phyloP scores from a whole-genome alignment of 805 yeast genomes.

The Candida ipomoeae region DNA sequence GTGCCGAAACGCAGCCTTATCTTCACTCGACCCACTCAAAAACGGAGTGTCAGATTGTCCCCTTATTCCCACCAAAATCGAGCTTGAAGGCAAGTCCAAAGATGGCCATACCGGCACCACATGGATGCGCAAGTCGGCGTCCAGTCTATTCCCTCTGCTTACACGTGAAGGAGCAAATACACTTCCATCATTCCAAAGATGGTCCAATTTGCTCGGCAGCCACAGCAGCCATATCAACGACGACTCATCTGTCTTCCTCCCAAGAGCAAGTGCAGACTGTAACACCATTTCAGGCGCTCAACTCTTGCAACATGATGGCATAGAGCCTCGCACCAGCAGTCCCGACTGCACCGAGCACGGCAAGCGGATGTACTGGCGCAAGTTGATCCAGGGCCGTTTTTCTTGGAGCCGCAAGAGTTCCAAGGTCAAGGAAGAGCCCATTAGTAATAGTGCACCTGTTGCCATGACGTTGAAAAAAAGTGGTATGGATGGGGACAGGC shows the following conservation, averaged over 20 bases:
- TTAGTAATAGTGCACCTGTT: constrained; percentile 1
- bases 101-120: background rate
- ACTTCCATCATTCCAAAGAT: background rate
- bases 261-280: background rate
- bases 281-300: background rate
- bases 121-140: constrained; percentile 2
- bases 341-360: background rate
- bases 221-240: background rate
- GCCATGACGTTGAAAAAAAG: background rate
- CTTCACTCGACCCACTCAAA: background rate
- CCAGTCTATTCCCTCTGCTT: constrained; percentile 12
- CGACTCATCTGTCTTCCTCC: background rate
- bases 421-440: background rate
- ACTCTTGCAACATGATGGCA: constrained; percentile 1
- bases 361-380: background rate
- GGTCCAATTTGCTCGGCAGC: background rate
- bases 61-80: background rate
- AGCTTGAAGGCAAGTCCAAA: background rate
- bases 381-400: background rate
- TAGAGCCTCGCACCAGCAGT: background rate
- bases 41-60: background rate
- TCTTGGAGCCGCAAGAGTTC: constrained; percentile 1
- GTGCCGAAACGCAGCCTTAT: background rate
- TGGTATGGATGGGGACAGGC: background rate
- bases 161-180: constrained; percentile 5